Evolutionary conservation across 106 monocot genomes (phyloP).

Genomic region (Platanthera zijinensis): DNA sequence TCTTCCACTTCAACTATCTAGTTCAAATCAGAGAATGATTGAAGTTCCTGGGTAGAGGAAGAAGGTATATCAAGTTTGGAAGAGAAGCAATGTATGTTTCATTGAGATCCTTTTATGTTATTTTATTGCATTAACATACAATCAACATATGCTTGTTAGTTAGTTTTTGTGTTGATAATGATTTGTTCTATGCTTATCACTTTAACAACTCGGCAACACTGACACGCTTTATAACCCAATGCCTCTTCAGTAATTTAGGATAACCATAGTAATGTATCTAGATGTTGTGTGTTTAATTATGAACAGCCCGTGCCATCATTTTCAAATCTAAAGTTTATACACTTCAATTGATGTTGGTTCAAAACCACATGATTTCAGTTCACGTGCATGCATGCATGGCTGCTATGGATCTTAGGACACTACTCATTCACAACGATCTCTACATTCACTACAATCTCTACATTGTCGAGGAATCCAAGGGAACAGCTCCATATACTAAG

Average conservation of each 20-base stretch:
- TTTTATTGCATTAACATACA: neutral
- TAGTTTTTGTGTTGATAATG: neutral
- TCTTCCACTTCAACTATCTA: constrained; percentile 3
- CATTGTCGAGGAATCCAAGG: too few relatives aligned
- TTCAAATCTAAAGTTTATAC: too few relatives aligned
- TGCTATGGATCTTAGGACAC: too few relatives aligned
- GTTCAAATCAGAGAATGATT: neutral
- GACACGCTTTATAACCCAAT: too few relatives aligned
- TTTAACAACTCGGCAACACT: neutral
- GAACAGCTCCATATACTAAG: too few relatives aligned
- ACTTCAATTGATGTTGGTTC: too few relatives aligned
- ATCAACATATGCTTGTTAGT: neutral
- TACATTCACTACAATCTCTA: neutral
- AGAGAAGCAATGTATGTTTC: constrained; percentile 11
- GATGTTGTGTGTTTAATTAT: too few relatives aligned
- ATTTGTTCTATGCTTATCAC: neutral
- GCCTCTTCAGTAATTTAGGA: too few relatives aligned
- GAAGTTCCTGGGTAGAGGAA: neutral
- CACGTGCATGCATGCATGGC: too few relatives aligned
- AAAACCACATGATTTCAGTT: too few relatives aligned
- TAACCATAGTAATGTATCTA: too few relatives aligned
- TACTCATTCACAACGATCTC: neutral
- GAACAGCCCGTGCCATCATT: too few relatives aligned
- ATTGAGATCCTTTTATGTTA: neutral
- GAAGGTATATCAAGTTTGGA: constrained; percentile 11